These are phyloP conservation scores for Aspergillus aculeatus DNA, from an alignment of 2,329 filamentous ascomycete species.

Conservation along the genomic window DNA sequence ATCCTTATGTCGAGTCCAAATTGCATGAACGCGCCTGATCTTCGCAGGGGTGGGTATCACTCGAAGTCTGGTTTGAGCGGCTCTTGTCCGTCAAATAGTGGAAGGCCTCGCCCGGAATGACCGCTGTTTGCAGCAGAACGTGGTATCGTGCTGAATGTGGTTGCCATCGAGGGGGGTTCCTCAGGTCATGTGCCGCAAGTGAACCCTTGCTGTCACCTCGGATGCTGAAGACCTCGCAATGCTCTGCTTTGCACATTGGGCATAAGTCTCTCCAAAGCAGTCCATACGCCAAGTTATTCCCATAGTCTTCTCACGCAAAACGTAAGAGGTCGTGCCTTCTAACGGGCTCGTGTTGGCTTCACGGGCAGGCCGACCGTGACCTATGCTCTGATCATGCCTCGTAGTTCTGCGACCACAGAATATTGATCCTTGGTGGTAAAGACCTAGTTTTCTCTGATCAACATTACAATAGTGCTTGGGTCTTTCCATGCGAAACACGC, in stretches of 20 bases:
- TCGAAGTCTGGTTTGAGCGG: constrained; percentile 80
- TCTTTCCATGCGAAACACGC: constrained; percentile 66
- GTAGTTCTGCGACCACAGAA: constrained; percentile 72
- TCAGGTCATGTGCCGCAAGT: constrained; percentile 74
- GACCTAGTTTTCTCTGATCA: constrained; percentile 81
- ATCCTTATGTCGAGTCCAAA: not conserved
- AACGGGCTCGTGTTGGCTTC: constrained; percentile 51
- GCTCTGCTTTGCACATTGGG: too few species aligned
- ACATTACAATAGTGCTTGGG: constrained; percentile 85
- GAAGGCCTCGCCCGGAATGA: constrained; percentile 80
- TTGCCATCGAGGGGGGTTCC: constrained; percentile 89
- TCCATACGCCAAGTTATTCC: constrained; percentile 67
- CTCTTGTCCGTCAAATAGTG: constrained; percentile 70
- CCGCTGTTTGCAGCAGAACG: constrained; percentile 77
- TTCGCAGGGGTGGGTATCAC: constrained; percentile 69
- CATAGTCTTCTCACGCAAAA: constrained; percentile 75
- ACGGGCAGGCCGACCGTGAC: too few species aligned
- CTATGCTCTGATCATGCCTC: constrained; percentile 81
- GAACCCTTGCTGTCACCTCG: too few species aligned
- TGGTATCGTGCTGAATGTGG: constrained; percentile 78
- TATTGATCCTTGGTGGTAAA: constrained; percentile 85
- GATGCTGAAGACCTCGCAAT: too few species aligned
- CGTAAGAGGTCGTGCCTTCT: constrained; percentile 62
- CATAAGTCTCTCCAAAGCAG: too few species aligned
- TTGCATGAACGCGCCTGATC: constrained; percentile 9